Conservation (phyloP, 176 grass and related monocot genomes). For the Juncus effusus region DNA sequence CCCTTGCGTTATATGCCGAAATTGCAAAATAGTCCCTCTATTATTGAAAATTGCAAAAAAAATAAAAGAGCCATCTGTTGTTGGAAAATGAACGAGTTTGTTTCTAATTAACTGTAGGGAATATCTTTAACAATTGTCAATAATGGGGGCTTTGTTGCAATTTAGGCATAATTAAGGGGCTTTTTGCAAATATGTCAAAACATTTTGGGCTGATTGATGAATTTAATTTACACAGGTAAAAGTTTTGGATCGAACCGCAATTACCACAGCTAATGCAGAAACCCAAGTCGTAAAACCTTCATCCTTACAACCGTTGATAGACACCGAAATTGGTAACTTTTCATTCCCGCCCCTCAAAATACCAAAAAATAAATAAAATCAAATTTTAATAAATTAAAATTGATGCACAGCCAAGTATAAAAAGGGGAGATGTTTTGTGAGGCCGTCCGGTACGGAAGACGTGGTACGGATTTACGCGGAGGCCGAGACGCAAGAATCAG, state of each 20-base stretch:
- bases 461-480: conserved; percentile 87
- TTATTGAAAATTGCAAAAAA: neutral
- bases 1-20: neutral
- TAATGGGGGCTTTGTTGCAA: no score
- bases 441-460: conserved; percentile 87
- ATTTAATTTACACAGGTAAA: conserved; percentile 54
- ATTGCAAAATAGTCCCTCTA: neutral
- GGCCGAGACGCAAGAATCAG: conserved; percentile 59
- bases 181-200: no score
- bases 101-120: no score
- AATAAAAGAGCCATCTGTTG: no score
- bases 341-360: neutral
- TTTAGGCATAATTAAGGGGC: no score
- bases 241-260: conserved; percentile 64
- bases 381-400: neutral
- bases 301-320: conserved; percentile 70
- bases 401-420: conserved; percentile 50
- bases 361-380: no score
- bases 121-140: no score
- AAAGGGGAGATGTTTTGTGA: conserved; percentile 69
- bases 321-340: conserved; percentile 55
- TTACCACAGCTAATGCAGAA: conserved; percentile 72
- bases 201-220: no score
- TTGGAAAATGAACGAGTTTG: no score
- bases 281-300: conserved; percentile 57